A percentile compares a stretch with the other conserved stretches of the same genome.
Evolutionary conservation across 495 filamentous ascomycete species (phyloP).

Genomic region (Xylaria flabelliformis): DNA sequence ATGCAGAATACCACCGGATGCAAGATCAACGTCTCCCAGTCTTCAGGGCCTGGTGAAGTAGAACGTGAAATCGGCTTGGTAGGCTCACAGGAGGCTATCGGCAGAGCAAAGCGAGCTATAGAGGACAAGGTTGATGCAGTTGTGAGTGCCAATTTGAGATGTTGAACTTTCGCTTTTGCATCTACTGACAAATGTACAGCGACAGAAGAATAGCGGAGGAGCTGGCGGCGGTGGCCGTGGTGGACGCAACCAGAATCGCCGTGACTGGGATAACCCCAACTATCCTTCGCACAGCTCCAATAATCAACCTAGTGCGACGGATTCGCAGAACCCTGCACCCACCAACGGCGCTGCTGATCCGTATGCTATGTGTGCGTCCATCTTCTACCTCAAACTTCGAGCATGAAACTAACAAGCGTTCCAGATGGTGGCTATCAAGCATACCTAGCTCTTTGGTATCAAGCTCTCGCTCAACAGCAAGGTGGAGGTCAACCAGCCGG

Average conservation of each 20-base stretch:
- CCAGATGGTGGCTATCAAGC: constrained; percentile 67
- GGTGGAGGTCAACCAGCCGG: constrained; percentile 32
- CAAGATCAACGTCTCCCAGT: constrained; percentile 86
- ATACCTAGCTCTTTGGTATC: constrained; percentile 70
- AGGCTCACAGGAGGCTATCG: constrained; percentile 73
- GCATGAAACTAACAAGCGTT: background rate
- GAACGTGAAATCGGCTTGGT: constrained; percentile 83
- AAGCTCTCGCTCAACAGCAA: constrained; percentile 57
- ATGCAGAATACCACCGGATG: constrained; percentile 82
- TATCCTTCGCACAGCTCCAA: constrained; percentile 42
- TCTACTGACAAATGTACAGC: constrained; percentile 44
- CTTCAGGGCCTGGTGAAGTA: constrained; percentile 69
- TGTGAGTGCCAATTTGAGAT: constrained; percentile 52
- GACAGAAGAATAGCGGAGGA: constrained; percentile 60
- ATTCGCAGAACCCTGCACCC: constrained; percentile 42
- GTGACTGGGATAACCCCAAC: constrained; percentile 51
- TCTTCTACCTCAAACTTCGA: background rate
- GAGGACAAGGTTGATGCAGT: constrained; percentile 88
- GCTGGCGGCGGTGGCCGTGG: constrained; percentile 48
- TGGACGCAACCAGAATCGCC: constrained; percentile 49
- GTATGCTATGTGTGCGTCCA: constrained; percentile 64
- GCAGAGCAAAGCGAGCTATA: constrained; percentile 74
- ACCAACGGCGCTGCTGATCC: constrained; percentile 54
- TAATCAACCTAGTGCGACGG: constrained; percentile 35
- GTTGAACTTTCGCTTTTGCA: background rate